These are phyloP conservation scores for Exophiala spinifera DNA, from an alignment of 2,329 filamentous ascomycete genomes.

Conservation along the genomic window DNA sequence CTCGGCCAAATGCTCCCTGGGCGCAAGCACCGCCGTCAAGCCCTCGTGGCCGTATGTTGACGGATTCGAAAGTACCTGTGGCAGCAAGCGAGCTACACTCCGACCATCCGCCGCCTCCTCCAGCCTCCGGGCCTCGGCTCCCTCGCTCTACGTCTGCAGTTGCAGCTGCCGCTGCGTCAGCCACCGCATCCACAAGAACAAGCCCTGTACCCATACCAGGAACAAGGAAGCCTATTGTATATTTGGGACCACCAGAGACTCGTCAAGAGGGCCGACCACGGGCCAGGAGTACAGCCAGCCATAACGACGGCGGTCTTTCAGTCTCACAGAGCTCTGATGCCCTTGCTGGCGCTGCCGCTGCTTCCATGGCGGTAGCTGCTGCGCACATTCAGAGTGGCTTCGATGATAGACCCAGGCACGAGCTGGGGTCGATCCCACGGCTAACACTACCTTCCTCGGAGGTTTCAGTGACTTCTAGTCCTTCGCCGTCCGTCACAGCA, in stretches of 20 bases:
- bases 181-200: conserved; percentile 22
- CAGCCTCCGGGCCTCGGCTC: conserved; percentile 8
- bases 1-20: neutral
- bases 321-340: conserved; percentile 17
- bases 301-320: conserved; percentile 7
- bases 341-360: conserved; percentile 20
- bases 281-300: conserved; percentile 19
- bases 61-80: conserved; percentile 8
- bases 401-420: conserved; percentile 14
- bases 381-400: conserved; percentile 4
- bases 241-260: conserved; percentile 10
- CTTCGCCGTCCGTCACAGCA: conserved; percentile 14
- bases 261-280: conserved; percentile 8
- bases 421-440: conserved; percentile 12
- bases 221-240: conserved; percentile 12
- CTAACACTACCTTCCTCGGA: conserved; percentile 7
- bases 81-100: conserved; percentile 10
- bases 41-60: conserved; percentile 13
- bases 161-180: conserved; percentile 22
- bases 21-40: conserved; percentile 5
- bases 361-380: conserved; percentile 18
- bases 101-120: conserved; percentile 9
- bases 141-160: conserved; percentile 25
- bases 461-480: conserved; percentile 6
- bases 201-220: conserved; percentile 22